Percentiles rank a stretch among this genome's conserved stretches.
phyloP scores from a whole-genome alignment of 306 rosid genomes.

The Canavalia ensiformis region DNA sequence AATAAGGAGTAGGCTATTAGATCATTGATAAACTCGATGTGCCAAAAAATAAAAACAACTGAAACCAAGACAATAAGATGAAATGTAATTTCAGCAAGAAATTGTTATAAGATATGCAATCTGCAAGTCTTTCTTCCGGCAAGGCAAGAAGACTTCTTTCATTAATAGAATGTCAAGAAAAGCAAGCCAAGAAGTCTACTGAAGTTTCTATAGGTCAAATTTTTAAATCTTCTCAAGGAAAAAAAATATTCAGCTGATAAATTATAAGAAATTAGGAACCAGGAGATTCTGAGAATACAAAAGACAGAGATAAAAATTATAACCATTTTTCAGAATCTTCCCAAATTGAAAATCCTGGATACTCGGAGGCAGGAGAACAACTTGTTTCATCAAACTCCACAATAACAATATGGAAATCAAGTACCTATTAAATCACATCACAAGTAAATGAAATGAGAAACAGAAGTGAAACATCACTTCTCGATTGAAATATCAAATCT shows the following conservation, averaged over 20 bases:
- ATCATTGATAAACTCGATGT: background rate
- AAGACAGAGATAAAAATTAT: constrained; percentile 28
- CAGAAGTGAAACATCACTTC: background rate
- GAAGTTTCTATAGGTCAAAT: background rate
- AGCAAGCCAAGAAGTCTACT: background rate
- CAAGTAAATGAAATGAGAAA: constrained; percentile 32
- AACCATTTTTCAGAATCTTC: constrained; percentile 78
- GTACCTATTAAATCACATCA: constrained; percentile 59
- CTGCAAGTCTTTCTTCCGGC: too few species aligned
- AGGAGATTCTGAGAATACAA: constrained; percentile 4
- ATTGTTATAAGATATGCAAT: background rate
- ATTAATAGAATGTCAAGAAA: constrained; percentile 21
- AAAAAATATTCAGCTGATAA: background rate
- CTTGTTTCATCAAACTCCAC: constrained; percentile 76
- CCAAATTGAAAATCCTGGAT: constrained; percentile 65
- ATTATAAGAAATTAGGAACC: constrained; percentile 8
- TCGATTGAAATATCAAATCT: constrained; percentile 20
- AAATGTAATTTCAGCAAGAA: background rate
- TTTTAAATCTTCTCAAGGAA: constrained; percentile 4
- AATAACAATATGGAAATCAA: constrained; percentile 66
- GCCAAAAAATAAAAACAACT: background rate
- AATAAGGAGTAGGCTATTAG: background rate
- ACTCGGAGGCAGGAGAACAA: constrained; percentile 73
- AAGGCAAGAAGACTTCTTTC: background rate
- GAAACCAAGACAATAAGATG: background rate